Percentiles rank a stretch among this genome's conserved stretches.
Evolutionary conservation across 805 yeast species (phyloP).

Genomic region (Cyberlindnera saturnus): DNA sequence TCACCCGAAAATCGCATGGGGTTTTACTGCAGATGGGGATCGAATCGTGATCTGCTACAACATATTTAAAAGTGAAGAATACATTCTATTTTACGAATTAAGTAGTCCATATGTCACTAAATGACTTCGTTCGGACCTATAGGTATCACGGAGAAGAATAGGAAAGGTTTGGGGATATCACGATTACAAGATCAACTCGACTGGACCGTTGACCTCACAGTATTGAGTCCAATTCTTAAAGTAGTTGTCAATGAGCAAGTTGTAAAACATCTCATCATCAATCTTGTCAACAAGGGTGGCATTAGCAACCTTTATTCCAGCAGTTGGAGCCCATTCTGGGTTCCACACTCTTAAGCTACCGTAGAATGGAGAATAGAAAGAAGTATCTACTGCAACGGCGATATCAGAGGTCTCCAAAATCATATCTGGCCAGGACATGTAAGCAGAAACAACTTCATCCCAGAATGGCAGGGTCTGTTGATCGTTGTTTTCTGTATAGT

Average conservation of each 20-base stretch:
- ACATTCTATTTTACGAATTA: too few relatives aligned
- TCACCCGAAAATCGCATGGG: not conserved
- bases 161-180: not conserved
- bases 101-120: too few relatives aligned
- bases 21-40: not conserved
- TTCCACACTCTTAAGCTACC: constrained; percentile 35
- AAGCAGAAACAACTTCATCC: constrained; percentile 36
- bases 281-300: constrained; percentile 30
- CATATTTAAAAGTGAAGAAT: too few relatives aligned
- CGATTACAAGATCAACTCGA: constrained; percentile 5
- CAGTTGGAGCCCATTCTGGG: constrained; percentile 31
- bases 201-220: constrained; percentile 23
- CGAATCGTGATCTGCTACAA: too few relatives aligned
- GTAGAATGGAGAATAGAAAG: constrained; percentile 37
- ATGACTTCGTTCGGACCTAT: too few relatives aligned
- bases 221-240: constrained; percentile 33
- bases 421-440: constrained; percentile 32
- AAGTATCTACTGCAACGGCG: constrained; percentile 32
- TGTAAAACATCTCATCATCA: constrained; percentile 28
- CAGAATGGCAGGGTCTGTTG: constrained; percentile 36
- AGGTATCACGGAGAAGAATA: too few relatives aligned
- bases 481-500: constrained; percentile 26
- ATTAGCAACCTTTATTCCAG: constrained; percentile 28
- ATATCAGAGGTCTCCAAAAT: constrained; percentile 26
- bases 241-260: constrained; percentile 26